Base-by-base conservation (phyloP, 1,284 basidiomycete species). In the Tilletiaria anomala region DNA sequence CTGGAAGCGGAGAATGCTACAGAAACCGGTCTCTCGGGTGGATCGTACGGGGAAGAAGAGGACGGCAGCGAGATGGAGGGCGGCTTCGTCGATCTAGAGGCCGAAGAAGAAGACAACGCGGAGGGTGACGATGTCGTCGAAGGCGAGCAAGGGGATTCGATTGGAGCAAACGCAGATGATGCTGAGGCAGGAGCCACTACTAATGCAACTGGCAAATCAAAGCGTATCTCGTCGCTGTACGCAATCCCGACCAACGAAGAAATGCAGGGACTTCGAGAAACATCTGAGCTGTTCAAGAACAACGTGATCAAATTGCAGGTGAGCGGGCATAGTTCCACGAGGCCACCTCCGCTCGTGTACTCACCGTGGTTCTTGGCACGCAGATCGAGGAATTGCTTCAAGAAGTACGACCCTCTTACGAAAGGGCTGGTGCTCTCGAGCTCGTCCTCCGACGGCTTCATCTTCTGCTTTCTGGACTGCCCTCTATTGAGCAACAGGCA, bases 281-380 rank as follows among this genome's bases (percentile, higher is more conserved):
- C 85, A 5, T 73, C 77, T 19, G 79, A 86, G 45, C 72, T 93
- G 14, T 85, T 82, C 62, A 74, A 76, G 55, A 88, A 84, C 0
- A 82, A 76, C 41, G 76, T 85, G 1, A 85, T 93, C 71, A 86
- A 84, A 63, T 72, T 87, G 6, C 80, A 86, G 72, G 82, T 80
- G 40, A 31, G 71, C 55, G 14, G 10, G 14, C 19, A 34, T 37
- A 12, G 8, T 29, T 8, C 26, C 15, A 16, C n/a, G 5, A 14
- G 6, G 32, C 16, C 37, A 12, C 5, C 20, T 16, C 20, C 12
- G n/a, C 20, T 31, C 20, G n/a, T 18, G 11, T 34, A 32, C 21
- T 35, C 14, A 11, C 26, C n/a, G n/a, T 16, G 4, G n/a, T 11
- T 12, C 14, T 15, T 4, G 17, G n/a, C n/a, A n/a, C 12, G 2